Conservation (phyloP, 2,329 filamentous ascomycete genomes). For the Aspergillus phoenicis region DNA sequence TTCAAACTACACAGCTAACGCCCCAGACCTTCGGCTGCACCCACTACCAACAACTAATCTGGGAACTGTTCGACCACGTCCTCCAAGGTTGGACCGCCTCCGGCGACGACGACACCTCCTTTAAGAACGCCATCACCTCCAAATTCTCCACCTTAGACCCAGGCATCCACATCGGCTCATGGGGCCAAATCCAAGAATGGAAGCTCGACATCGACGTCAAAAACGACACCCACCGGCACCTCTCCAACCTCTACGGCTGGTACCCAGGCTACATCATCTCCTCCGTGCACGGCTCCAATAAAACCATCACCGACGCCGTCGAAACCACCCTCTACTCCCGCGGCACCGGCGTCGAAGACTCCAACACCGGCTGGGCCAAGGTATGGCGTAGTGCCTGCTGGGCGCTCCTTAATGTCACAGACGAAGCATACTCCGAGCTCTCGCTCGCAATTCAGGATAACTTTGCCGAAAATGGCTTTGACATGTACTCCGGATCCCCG, state of each 20-base stretch:
- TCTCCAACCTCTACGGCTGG: constrained; percentile 61
- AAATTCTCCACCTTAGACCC: constrained; percentile 20
- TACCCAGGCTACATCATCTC: constrained; percentile 57
- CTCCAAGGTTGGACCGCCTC: constrained; percentile 38
- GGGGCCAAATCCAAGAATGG: constrained; percentile 55
- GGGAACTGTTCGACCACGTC: constrained; percentile 46
- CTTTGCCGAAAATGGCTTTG: constrained; percentile 54
- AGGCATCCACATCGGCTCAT: constrained; percentile 44
- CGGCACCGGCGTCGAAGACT: constrained; percentile 51
- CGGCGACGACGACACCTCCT: constrained; percentile 29
- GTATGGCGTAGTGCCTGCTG: constrained; percentile 61
- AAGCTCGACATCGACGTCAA: constrained; percentile 47
- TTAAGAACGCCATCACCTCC: constrained; percentile 12
- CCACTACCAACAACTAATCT: constrained; percentile 31
- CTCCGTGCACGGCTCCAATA: constrained; percentile 44
- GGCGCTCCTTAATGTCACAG: constrained; percentile 57
- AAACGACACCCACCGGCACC: constrained; percentile 55
- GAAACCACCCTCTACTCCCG: constrained; percentile 50
- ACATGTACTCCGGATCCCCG: constrained; percentile 52
- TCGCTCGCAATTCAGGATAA: constrained; percentile 54
- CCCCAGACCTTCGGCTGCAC: constrained; percentile 29
- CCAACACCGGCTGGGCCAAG: constrained; percentile 61
- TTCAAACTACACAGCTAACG: not conserved
- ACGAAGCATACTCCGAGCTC: constrained; percentile 52
- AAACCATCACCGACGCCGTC: constrained; percentile 50